Percentiles rank a stretch among this genome's conserved stretches.
These are phyloP conservation scores for Apiospora marii DNA, from an alignment of 2,329 filamentous ascomycete genomes.

Conservation along the genomic window DNA sequence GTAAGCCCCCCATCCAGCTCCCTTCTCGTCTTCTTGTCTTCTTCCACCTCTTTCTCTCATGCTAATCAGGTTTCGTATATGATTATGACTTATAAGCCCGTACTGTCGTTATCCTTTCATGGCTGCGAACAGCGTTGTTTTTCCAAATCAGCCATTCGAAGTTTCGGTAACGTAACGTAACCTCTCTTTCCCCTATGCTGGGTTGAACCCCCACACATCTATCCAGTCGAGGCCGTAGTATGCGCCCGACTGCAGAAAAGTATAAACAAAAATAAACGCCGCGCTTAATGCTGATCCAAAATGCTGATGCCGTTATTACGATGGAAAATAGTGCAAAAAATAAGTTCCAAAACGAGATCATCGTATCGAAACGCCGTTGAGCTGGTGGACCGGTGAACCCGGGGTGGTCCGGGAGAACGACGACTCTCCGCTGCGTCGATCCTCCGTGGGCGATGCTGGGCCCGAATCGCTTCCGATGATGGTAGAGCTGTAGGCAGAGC, in stretches of 20 bases:
- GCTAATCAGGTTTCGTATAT: conserved; percentile 15
- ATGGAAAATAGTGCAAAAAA: conserved; percentile 5
- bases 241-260: neutral
- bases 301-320: conserved; percentile 23
- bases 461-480: conserved; percentile 27
- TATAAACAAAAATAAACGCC: conserved; percentile 16
- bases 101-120: conserved; percentile 19
- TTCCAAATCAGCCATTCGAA: neutral
- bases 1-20: neutral
- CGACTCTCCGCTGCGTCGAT: conserved; percentile 16
- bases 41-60: neutral
- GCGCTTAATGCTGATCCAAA: conserved; percentile 23
- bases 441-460: conserved; percentile 19
- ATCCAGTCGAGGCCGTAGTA: neutral
- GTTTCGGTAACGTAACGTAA: neutral
- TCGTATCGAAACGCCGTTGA: conserved; percentile 3
- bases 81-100: conserved; percentile 18
- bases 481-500: conserved; percentile 29
- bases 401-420: neutral
- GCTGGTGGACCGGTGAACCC: neutral
- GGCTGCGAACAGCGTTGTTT: neutral
- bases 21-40: neutral
- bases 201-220: neutral
- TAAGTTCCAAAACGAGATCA: neutral
- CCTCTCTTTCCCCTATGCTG: neutral